Conservation (phyloP, 2,329 filamentous ascomycete species). For the Knoxdaviesia capensis region DNA sequence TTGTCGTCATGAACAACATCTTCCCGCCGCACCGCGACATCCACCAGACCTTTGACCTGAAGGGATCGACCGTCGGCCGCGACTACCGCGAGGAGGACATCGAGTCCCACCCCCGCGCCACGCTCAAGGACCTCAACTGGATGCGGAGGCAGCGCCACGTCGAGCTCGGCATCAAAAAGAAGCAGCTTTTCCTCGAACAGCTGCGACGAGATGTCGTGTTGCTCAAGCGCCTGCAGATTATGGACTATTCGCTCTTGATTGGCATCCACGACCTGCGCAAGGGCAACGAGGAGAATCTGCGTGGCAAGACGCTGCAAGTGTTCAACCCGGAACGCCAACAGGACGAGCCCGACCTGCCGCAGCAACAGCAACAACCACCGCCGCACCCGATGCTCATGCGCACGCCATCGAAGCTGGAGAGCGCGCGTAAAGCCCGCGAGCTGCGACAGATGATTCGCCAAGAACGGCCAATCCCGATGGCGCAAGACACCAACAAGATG, state of each 20-base stretch:
- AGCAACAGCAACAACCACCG: too few species aligned
- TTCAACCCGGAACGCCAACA: slow-evolving; percentile 56
- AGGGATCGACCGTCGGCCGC: slow-evolving; percentile 85
- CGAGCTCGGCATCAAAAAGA: slow-evolving; percentile 78
- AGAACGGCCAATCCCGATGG: slow-evolving; percentile 86
- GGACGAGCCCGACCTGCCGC: slow-evolving; percentile 28
- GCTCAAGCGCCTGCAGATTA: slow-evolving; percentile 77
- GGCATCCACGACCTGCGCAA: slow-evolving; percentile 81
- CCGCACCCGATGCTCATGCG: slow-evolving; percentile 51
- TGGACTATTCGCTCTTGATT: slow-evolving; percentile 94
- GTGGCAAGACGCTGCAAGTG: slow-evolving; percentile 73
- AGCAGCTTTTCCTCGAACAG: slow-evolving; percentile 72
- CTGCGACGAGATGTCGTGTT: slow-evolving; percentile 72
- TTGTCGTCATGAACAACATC: slow-evolving; percentile 99
- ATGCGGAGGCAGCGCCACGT: slow-evolving; percentile 65
- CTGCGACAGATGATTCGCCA: slow-evolving; percentile 80
- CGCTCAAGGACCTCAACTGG: slow-evolving; percentile 95
- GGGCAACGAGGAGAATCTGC: slow-evolving; percentile 89
- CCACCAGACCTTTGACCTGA: slow-evolving; percentile 89
- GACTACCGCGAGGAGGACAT: slow-evolving; percentile 81
- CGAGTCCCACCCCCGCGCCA: slow-evolving; percentile 75
- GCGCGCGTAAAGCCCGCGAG: slow-evolving; percentile 73
- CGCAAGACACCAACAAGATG: slow-evolving; percentile 65
- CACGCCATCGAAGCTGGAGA: slow-evolving; percentile 87
- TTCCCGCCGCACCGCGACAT: slow-evolving; percentile 96